These are phyloP conservation scores for Talaromyces amestolkiae DNA, from an alignment of 2,329 filamentous ascomycete species.

Conservation along the genomic window DNA sequence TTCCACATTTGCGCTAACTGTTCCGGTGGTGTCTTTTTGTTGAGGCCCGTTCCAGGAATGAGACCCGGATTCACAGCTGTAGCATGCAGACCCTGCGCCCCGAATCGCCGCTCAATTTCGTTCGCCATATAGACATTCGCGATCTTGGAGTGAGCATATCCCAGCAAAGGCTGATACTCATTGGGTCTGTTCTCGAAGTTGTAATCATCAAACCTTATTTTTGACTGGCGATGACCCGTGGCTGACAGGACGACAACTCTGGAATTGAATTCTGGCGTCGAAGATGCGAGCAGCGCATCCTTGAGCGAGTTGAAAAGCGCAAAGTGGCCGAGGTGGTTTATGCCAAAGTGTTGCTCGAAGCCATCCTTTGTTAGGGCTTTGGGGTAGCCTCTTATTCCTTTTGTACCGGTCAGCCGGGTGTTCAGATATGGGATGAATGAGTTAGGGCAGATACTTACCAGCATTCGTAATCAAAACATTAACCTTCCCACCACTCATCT, in stretches of 20 bases:
- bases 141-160: constrained; percentile 8
- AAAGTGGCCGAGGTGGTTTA: constrained; percentile 19
- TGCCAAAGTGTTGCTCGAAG: constrained; percentile 19
- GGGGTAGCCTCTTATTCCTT: constrained; percentile 18
- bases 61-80: constrained; percentile 10
- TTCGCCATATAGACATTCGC: constrained; percentile 8
- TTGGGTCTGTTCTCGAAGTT: constrained; percentile 13
- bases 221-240: constrained; percentile 13
- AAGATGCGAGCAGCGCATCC: constrained; percentile 14
- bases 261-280: constrained; percentile 11
- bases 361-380: constrained; percentile 15
- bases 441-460: constrained; percentile 1
- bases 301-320: constrained; percentile 16
- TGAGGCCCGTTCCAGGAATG: neutral
- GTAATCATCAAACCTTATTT: constrained; percentile 16
- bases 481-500: constrained; percentile 8
- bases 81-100: neutral
- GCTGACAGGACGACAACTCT: constrained; percentile 14
- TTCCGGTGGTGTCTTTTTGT: constrained; percentile 10
- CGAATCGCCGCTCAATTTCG: constrained; percentile 1
- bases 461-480: constrained; percentile 19
- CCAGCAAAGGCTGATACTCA: constrained; percentile 12
- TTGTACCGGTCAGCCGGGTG: neutral
- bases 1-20: constrained; percentile 4
- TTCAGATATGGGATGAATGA: neutral